Percentiles rank a stretch among this genome's conserved stretches.
These are phyloP conservation scores for Westerdykella sp. DNA, from an alignment of 2,329 filamentous ascomycete species.

Conservation along the genomic window DNA sequence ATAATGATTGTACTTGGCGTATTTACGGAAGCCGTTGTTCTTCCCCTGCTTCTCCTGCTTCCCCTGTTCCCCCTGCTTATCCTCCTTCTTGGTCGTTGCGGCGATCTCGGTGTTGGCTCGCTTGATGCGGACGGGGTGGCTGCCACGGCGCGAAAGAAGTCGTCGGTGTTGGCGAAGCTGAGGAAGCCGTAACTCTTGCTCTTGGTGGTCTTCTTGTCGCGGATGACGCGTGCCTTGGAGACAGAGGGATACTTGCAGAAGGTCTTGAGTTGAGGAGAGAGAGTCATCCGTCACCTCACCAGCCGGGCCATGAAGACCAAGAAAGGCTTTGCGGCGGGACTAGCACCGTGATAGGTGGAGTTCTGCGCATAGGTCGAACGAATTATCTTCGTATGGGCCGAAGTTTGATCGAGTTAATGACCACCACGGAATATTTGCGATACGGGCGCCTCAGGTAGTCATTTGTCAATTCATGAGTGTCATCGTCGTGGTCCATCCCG, in stretches of 20 bases:
- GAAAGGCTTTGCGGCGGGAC: too few relatives aligned
- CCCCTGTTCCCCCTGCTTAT: too few relatives aligned
- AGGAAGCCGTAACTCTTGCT: constrained; percentile 96
- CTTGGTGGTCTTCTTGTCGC: constrained; percentile 94
- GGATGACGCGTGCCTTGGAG: constrained; percentile 85
- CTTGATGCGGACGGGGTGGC: constrained; percentile 81
- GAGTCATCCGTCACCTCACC: constrained; percentile 94
- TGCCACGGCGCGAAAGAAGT: constrained; percentile 93
- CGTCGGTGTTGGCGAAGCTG: constrained; percentile 88
- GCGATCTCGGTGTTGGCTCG: constrained; percentile 91
- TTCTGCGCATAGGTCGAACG: too few relatives aligned
- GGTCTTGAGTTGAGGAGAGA: constrained; percentile 84
- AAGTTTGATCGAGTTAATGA: too few relatives aligned
- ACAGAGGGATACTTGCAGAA: constrained; percentile 84
- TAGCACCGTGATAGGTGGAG: too few relatives aligned
- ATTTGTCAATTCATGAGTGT: neutral
- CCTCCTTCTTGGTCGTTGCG: constrained; percentile 54
- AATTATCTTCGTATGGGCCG: too few relatives aligned
- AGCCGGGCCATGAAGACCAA: too few relatives aligned
- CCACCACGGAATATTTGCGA: too few relatives aligned
- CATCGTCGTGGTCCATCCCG: neutral
- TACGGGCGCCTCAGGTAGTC: neutral
- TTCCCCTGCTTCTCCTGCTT: constrained; percentile 35
- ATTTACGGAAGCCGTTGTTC: constrained; percentile 42
- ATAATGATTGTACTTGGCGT: too few relatives aligned